Base-by-base conservation (phyloP, 129 eudicot genomes). In the Rutidosis leptorrhynchoides region DNA sequence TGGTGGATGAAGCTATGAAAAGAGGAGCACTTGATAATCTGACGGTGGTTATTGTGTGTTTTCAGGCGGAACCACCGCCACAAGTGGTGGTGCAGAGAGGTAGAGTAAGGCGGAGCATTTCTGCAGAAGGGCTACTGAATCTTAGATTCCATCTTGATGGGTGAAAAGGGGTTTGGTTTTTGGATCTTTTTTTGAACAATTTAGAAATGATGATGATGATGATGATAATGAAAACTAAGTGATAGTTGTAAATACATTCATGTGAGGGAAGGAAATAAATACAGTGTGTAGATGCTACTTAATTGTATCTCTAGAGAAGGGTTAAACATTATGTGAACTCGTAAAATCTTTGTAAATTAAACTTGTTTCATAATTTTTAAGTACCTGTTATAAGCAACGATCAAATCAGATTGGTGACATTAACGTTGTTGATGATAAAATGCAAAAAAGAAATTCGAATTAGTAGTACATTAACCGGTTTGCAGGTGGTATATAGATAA, bases 111-210 rank as follows among this genome's bases (percentile, higher is more conserved):
- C 72, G 95, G 78, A 88, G 91, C 62, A 85, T 93, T 62, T 93
- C 98, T 7, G 98, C 98, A 0, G 98, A 93, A 74, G 91, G 87
- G 77, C 80, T 93, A 79, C 78, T 83, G 65, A 93, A 79, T 73
- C 85, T 93, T 32, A 83, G 75, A 29, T 79, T 74, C 62, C 91
- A 85, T 74, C 87, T 92, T 70, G 87, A 81, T 65, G 89, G 79
- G 26, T 91, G 3, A 77, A 70, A 63, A 40, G 19, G 7, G 45
- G 10, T 46, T 74, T 32, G 5, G 3, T 64, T 67, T 67, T 43
- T 43, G 11, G 19, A 54, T 56, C 17, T 2, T 71, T 43, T 58
- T 43, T 51, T 52, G 26, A 49, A 15, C 9, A 42, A 53, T 76
- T 65, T 22, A 32, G 63, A 15, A 58, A 58, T 49, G 64, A 70